These are phyloP conservation scores for Acanthamoeba triangularis DNA, from an alignment of 208 protist genomes.

Conservation along the genomic window DNA sequence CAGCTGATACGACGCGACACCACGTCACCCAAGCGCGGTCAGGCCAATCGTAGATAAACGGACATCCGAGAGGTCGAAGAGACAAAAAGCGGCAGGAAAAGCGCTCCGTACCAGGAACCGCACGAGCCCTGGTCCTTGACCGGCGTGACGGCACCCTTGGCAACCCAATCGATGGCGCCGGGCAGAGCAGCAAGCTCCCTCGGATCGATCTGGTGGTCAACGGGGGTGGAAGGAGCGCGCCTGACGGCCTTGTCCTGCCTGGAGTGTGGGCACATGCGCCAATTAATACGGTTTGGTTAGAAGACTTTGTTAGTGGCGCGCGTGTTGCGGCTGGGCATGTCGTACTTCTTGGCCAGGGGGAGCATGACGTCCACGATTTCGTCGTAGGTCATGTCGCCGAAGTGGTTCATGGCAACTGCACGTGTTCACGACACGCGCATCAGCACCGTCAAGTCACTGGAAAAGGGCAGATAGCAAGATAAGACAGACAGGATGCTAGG, in stretches of 20 bases:
- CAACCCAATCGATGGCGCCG: constrained; percentile 92
- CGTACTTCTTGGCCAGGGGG: neutral
- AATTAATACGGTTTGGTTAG: neutral
- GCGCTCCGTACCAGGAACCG: constrained; percentile 92
- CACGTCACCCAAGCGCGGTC: neutral
- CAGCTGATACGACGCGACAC: constrained; percentile 88
- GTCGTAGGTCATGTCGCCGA: constrained; percentile 81
- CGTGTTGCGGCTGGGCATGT: neutral
- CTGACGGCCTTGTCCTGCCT: neutral
- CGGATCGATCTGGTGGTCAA: neutral
- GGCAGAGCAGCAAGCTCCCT: constrained; percentile 76
- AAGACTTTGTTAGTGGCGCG: neutral
- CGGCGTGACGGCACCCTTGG: constrained; percentile 93
- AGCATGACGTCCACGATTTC: constrained; percentile 76
- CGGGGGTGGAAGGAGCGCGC: neutral
- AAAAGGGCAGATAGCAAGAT: neutral
- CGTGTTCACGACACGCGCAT: neutral
- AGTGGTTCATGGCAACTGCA: constrained; percentile 82
- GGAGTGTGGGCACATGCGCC: neutral
- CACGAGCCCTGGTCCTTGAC: constrained; percentile 98
- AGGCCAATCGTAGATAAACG: too few relatives aligned
- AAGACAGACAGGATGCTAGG: neutral
- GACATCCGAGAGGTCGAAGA: neutral
- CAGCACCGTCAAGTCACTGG: neutral
- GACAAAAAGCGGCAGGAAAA: neutral